phyloP scores from a whole-genome alignment of 1,139 yeast genomes.

The Debaryomyces udenii region DNA sequence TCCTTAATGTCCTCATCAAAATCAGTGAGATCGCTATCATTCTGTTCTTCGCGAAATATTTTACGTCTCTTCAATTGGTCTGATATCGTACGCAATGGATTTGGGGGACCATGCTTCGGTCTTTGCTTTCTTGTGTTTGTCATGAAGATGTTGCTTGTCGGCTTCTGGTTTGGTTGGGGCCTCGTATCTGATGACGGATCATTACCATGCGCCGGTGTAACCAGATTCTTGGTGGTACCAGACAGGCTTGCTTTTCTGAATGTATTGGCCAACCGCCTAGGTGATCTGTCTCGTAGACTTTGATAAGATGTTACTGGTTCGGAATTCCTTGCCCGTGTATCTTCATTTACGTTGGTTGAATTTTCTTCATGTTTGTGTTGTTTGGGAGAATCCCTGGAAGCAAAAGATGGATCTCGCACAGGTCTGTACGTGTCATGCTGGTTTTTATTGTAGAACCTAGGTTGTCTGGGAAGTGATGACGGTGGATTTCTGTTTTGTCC shows the following conservation, averaged over 20 bases:
- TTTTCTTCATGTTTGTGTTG: neutral
- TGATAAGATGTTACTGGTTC: conserved; percentile 6
- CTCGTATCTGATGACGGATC: neutral
- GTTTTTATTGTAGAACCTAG: conserved; percentile 3
- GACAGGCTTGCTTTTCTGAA: neutral
- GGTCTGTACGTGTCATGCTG: neutral
- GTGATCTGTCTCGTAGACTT: conserved; percentile 14
- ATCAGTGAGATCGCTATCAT: conserved; percentile 29
- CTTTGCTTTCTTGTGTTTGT: conserved; percentile 5
- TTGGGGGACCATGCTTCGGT: conserved; percentile 2
- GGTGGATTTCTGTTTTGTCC: neutral
- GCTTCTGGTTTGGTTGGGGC: neutral
- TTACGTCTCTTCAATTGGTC: conserved; percentile 6
- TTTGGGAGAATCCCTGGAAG: neutral
- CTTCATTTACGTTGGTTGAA: too few species aligned
- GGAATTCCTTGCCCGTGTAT: too few species aligned
- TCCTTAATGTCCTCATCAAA: conserved; percentile 23
- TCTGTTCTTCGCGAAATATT: conserved; percentile 14
- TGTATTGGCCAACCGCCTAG: conserved; percentile 2
- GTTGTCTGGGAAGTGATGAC: conserved; percentile 5
- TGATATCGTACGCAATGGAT: conserved; percentile 1
- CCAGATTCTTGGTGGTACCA: neutral
- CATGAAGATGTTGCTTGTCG: conserved; percentile 4
- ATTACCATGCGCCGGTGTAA: neutral
- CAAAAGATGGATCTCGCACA: too few species aligned